Percentiles rank a stretch among this genome's conserved stretches.
These are phyloP conservation scores for Phytophthora chlamydospora DNA, from an alignment of 352 stramenopile genomes.

Conservation along the genomic window DNA sequence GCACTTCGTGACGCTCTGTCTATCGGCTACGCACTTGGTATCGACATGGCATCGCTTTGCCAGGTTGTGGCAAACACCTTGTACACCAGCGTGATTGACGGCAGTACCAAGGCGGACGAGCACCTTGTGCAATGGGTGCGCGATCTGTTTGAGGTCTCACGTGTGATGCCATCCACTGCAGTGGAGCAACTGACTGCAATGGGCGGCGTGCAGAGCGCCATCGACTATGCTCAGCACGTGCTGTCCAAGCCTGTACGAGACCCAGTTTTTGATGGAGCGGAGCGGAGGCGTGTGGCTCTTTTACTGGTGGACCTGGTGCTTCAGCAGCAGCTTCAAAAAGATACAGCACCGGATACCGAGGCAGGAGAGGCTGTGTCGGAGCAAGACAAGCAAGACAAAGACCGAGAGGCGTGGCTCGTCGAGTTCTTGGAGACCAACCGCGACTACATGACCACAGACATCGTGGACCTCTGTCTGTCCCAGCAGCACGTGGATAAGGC, in stretches of 20 bases:
- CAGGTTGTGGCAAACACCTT: slow-evolving; percentile 85
- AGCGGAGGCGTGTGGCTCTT: slow-evolving; percentile 58
- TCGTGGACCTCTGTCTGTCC: slow-evolving; percentile 72
- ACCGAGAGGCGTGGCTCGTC: slow-evolving; percentile 55
- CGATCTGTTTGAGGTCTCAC: slow-evolving; percentile 76
- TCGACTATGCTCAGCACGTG: slow-evolving; percentile 65
- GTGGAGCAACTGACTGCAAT: slow-evolving; percentile 72
- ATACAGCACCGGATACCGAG: slow-evolving; percentile 21
- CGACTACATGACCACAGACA: slow-evolving; percentile 66
- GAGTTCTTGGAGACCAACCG: slow-evolving; percentile 60
- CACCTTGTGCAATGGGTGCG: slow-evolving; percentile 67
- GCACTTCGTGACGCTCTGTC: slow-evolving; percentile 72
- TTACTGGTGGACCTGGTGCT: slow-evolving; percentile 65
- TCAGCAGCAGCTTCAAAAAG: slow-evolving; percentile 56
- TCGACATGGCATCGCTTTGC: slow-evolving; percentile 88
- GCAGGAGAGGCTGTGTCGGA: not conserved
- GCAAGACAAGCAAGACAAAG: slow-evolving; percentile 39
- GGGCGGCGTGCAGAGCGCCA: slow-evolving; percentile 53
- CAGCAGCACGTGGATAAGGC: slow-evolving; percentile 75
- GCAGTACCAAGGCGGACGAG: slow-evolving; percentile 29
- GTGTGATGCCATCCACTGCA: slow-evolving; percentile 67
- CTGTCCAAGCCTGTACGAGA: slow-evolving; percentile 45
- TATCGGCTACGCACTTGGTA: slow-evolving; percentile 85
- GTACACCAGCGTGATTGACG: slow-evolving; percentile 46
- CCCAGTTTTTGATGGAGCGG: slow-evolving; percentile 39